phyloP scores from a whole-genome alignment of 2,329 filamentous ascomycete species.

The Arachnomyces sp. region DNA sequence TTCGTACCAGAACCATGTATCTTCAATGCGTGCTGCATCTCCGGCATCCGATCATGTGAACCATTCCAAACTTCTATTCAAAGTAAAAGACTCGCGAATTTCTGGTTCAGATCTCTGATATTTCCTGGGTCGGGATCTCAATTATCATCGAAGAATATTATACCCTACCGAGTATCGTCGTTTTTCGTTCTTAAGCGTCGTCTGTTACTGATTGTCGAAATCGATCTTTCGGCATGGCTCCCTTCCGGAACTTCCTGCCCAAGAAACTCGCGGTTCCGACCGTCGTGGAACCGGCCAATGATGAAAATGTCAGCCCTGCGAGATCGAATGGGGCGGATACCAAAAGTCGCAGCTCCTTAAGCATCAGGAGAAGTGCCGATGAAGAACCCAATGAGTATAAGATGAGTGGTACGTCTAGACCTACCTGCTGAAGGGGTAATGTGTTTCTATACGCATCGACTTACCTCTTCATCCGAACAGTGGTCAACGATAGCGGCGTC shows the following conservation, averaged over 20 bases:
- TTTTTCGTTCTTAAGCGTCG: no score
- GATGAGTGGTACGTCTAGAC: slow-evolving; percentile 58
- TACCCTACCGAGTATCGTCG: no score
- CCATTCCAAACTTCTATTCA: no score
- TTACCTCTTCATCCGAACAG: slow-evolving; percentile 42
- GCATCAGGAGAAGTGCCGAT: slow-evolving; percentile 52
- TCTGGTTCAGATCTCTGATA: no score
- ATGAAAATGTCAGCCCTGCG: slow-evolving; percentile 47
- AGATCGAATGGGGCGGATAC: slow-evolving; percentile 29
- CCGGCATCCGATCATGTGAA: no score
- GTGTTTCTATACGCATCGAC: slow-evolving; percentile 1
- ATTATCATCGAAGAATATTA: no score
- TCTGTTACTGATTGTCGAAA: slow-evolving; percentile 1
- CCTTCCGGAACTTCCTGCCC: slow-evolving; percentile 63
- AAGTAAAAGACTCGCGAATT: no score
- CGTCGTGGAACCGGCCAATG: slow-evolving; percentile 32
- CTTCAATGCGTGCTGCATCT: background rate
- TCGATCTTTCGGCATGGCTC: slow-evolving; percentile 46
- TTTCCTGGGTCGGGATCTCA: no score
- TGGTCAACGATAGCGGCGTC: slow-evolving; percentile 91
- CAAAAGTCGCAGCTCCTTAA: slow-evolving; percentile 41
- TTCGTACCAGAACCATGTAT: background rate
- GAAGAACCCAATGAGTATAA: slow-evolving; percentile 69
- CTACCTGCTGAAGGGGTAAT: slow-evolving; percentile 3
- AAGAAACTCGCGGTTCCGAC: slow-evolving; percentile 46